Evolutionary conservation across 2,329 filamentous ascomycete species (phyloP), one percentile per base, ranked within the genome.

Genomic region (Beauveria rudraprayagi): DNA sequence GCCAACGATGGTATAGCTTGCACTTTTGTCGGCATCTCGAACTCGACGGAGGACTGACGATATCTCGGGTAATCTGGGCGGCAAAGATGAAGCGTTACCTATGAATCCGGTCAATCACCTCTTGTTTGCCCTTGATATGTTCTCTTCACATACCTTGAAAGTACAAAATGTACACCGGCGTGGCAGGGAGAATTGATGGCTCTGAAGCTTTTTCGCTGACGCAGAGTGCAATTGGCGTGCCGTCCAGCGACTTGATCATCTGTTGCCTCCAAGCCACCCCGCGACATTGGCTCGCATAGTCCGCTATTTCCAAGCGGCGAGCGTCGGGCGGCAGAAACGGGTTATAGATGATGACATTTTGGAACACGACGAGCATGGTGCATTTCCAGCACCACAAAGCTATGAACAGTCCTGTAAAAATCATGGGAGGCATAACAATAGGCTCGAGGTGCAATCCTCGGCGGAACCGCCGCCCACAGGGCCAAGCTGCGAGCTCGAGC

Each of bases 341-440:
- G 77, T 91, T 91, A 73, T 92, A 92, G 62, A 92, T 88, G 69
- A 92, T 90, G 69, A 88, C 87, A 69, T 92, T 90, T 73, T 92
- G 90, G 70, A 92, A 89, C 5, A 89, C 66, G 30, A 93, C 78
- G 75, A 92, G 84, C 85, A 91, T 89, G 58, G 85, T 72, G 69
- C 88, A 91, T 69, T 87, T 86, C 78, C 82, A 85, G 2, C 74
- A 76, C 80, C 81, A 92, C 16, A 92, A 76, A 3, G 80, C 80
- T 19, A 89, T 67, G 4, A 90, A 77, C 41, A 92, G 77, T 1
- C 87, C 85, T 16, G 77, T 71, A 68, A 91, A 92, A 48, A 90
- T 76, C 7, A 82, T 68, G 0, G 90, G 90, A 8, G 89, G 86
- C 3, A 88, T 73, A n/a, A 89, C 72, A 14, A 82, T 65, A 17